phyloP scores from a whole-genome alignment of 208 protist genomes.

The Crithidia expoeki region DNA sequence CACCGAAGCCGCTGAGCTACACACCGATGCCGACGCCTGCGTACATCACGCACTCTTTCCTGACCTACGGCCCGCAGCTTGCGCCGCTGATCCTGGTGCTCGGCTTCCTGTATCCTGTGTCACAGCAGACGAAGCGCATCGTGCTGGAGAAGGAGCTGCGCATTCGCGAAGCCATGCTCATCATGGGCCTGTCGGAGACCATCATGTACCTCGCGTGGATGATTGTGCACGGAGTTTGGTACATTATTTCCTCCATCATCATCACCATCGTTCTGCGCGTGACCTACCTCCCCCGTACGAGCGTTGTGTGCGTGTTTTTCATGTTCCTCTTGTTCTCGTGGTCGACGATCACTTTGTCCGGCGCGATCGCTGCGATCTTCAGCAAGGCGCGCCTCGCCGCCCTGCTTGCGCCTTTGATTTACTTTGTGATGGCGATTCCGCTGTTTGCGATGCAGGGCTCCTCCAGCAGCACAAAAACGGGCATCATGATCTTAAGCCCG shows the following conservation, averaged over 20 bases:
- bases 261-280: constrained; percentile 16
- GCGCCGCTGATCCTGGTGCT: constrained; percentile 66
- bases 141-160: constrained; percentile 84
- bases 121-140: constrained; percentile 69
- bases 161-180: constrained; percentile 78
- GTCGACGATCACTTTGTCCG: constrained; percentile 44
- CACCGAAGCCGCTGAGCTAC: constrained; percentile 27
- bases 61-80: constrained; percentile 27
- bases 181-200: constrained; percentile 72
- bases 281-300: constrained; percentile 1
- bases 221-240: constrained; percentile 28
- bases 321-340: constrained; percentile 62
- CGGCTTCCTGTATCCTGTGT: constrained; percentile 71
- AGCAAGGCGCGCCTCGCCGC: constrained; percentile 69
- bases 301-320: constrained; percentile 39
- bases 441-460: constrained; percentile 59
- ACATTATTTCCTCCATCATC: constrained; percentile 51
- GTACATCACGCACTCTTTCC: constrained; percentile 39
- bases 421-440: constrained; percentile 65
- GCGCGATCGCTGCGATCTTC: constrained; percentile 65
- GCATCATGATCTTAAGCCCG: constrained; percentile 53
- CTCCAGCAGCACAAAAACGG: constrained; percentile 20
- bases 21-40: constrained; percentile 25
- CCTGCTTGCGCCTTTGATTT: constrained; percentile 70
- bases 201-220: constrained; percentile 52